Evolutionary conservation across 1,284 basidiomycete species (phyloP).

Genomic region (Leucoagaricus sp.): DNA sequence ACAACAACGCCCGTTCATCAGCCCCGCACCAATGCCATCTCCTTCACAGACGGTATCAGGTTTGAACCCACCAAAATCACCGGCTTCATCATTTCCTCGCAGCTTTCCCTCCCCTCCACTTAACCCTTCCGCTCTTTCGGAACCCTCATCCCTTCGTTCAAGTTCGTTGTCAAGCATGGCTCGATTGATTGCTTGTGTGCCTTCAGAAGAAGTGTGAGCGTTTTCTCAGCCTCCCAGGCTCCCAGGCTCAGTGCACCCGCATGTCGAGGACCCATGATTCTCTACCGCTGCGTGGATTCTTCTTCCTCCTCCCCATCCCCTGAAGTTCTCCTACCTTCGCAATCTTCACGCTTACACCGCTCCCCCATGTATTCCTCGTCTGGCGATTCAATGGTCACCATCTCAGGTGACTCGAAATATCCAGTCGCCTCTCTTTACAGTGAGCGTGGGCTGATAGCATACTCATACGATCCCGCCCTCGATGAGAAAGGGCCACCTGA

Average conservation of each 20-base stretch:
- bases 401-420: constrained; percentile 37
- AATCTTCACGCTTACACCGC: constrained; percentile 16
- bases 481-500: constrained; percentile 29
- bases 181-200: constrained; percentile 21
- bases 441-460: constrained; percentile 34
- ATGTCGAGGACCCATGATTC: constrained; percentile 32
- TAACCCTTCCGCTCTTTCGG: too few relatives aligned
- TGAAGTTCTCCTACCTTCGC: constrained; percentile 21
- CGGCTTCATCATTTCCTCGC: too few relatives aligned
- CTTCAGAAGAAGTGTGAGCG: constrained; percentile 27
- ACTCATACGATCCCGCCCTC: constrained; percentile 35
- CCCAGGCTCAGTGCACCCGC: background rate
- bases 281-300: constrained; percentile 27
- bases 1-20: too few relatives aligned
- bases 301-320: constrained; percentile 10
- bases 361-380: constrained; percentile 26
- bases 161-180: too few relatives aligned
- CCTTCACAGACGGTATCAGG: too few relatives aligned
- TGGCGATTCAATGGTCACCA: constrained; percentile 27
- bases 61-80: too few relatives aligned
- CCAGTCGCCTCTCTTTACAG: constrained; percentile 21
- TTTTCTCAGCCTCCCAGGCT: constrained; percentile 9
- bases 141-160: too few relatives aligned
- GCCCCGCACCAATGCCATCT: too few relatives aligned
- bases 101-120: too few relatives aligned